Base-by-base conservation (phyloP, 1,284 basidiomycete species). In the Mrakiaceae sp. region DNA sequence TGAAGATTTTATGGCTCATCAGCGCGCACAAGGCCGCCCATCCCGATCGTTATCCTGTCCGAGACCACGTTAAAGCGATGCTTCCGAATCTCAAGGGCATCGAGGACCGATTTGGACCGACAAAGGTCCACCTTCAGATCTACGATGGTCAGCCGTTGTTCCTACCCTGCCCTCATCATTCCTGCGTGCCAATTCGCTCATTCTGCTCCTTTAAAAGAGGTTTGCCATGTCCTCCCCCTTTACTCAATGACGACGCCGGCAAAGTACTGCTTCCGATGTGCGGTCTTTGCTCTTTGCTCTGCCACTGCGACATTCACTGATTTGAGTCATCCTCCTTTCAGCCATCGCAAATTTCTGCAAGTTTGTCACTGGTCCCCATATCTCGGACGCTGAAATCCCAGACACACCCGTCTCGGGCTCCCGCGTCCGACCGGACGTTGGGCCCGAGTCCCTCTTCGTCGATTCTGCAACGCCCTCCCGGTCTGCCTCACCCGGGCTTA, bases 21-120 rank as follows among this genome's bases (percentile, higher is more conserved):
- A 95, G 91, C 12, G 93, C 95, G 0, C 94, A 98, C 73, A 92
- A 88, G 71, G 95, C 95, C 11, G 90, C 90, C 2, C 78, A 90
- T 72, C 95, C 95, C 0, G 82, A 84, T 0, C 79, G 79, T 68
- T 93, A 84, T 71, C 86, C 87, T 0, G 71, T 90, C 5, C 81
- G 80, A 58, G 81, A 87, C 0, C 81, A 84, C 47, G 78, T 82
- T 2, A 79, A 82, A 61, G 74, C 78, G 43, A 69, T 91, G 64
- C 86, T 90, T 69, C 87, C 90, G 5, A 72, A 79, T 3, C 74
- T 91, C 27, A 70, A 81, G 16, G 84, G 81, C 1, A 87, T 90
- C 67, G 87, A 88, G 72, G 73, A 77, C 39, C 79, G 80, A 9
- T 80, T 81, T 70, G 79, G 76, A 2, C 84, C 90, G 0, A 96